Percentiles rank a stretch among this genome's conserved stretches.
These are phyloP conservation scores for Ophiostoma ips DNA, from an alignment of 2,329 filamentous ascomycete genomes.

Conservation along the genomic window DNA sequence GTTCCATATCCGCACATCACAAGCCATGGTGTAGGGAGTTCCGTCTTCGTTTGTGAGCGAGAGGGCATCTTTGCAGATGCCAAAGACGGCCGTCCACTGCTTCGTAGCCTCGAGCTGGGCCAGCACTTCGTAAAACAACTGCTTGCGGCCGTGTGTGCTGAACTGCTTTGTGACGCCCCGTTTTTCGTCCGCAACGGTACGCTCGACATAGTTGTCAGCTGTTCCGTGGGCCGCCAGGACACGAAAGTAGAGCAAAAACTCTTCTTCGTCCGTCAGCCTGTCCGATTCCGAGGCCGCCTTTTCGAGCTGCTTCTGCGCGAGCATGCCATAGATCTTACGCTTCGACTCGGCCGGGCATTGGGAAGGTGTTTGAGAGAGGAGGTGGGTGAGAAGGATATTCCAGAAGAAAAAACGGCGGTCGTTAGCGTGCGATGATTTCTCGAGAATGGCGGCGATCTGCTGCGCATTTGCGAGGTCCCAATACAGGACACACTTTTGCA, in stretches of 20 bases:
- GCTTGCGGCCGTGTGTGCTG: slow-evolving; percentile 31
- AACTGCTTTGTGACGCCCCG: slow-evolving; percentile 32
- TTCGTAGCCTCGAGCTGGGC: slow-evolving; percentile 23
- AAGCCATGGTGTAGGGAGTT: slow-evolving; percentile 28
- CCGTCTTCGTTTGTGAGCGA: slow-evolving; percentile 24
- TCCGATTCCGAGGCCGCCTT: slow-evolving; percentile 24
- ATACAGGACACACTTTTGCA: slow-evolving; percentile 38
- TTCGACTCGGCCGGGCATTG: slow-evolving; percentile 32
- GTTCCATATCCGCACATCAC: slow-evolving; percentile 27
- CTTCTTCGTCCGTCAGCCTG: slow-evolving; percentile 32
- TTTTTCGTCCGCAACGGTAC: slow-evolving; percentile 22
- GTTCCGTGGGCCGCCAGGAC: slow-evolving; percentile 31
- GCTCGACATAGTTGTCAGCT: slow-evolving; percentile 26
- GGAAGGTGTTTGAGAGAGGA: slow-evolving; percentile 34
- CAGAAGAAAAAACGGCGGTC: slow-evolving; percentile 38
- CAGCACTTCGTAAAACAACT: slow-evolving; percentile 30
- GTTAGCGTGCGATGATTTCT: slow-evolving; percentile 32
- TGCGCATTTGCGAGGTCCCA: slow-evolving; percentile 44
- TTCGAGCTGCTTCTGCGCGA: slow-evolving; percentile 37
- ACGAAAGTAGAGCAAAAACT: slow-evolving; percentile 35
- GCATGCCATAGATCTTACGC: slow-evolving; percentile 35
- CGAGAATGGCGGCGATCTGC: slow-evolving; percentile 42
- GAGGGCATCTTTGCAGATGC: slow-evolving; percentile 31
- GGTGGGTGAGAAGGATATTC: slow-evolving; percentile 39
- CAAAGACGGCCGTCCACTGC: slow-evolving; percentile 30